Percentiles rank a stretch among this genome's conserved stretches.
phyloP scores from a whole-genome alignment of 352 stramenopile genomes.

The Globisporangium cederbergense region DNA sequence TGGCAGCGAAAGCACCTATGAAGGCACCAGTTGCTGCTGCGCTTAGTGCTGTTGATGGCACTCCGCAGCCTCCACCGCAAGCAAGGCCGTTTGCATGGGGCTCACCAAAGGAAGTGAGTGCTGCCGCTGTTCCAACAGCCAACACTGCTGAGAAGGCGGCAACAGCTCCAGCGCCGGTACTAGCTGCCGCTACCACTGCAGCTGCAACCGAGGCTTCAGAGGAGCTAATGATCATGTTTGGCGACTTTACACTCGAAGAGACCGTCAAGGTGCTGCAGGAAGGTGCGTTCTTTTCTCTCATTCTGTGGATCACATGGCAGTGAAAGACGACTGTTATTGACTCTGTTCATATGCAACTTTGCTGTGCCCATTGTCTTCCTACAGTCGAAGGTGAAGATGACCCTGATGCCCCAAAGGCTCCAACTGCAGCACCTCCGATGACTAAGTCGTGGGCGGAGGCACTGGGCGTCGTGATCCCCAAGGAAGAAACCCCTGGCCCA shows the following conservation, averaged over 20 bases:
- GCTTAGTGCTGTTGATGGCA: background rate
- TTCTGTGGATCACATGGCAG: conserved; percentile 3
- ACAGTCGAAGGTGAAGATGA: background rate
- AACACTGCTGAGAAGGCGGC: background rate
- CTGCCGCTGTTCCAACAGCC: background rate
- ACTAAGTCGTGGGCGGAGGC: conserved; percentile 64
- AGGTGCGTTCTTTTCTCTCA: conserved; percentile 24
- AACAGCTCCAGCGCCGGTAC: background rate
- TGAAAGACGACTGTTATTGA: too few relatives aligned
- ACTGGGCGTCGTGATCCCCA: conserved; percentile 31
- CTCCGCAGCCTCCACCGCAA: background rate
- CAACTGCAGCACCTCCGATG: conserved; percentile 10
- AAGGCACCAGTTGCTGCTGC: background rate
- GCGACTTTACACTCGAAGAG: conserved; percentile 77
- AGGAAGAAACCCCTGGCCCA: conserved; percentile 12
- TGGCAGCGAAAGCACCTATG: background rate
- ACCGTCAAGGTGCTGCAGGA: conserved; percentile 41
- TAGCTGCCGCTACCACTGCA: background rate
- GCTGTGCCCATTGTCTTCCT: background rate
- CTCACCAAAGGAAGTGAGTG: background rate
- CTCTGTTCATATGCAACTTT: conserved; percentile 2
- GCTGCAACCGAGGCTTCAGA: conserved; percentile 5
- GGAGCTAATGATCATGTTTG: conserved; percentile 58
- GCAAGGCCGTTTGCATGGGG: conserved; percentile 1
- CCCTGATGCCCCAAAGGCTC: background rate